Base-by-base conservation (phyloP, 2,329 filamentous ascomycete species). In the Boeremia lycopersici region DNA sequence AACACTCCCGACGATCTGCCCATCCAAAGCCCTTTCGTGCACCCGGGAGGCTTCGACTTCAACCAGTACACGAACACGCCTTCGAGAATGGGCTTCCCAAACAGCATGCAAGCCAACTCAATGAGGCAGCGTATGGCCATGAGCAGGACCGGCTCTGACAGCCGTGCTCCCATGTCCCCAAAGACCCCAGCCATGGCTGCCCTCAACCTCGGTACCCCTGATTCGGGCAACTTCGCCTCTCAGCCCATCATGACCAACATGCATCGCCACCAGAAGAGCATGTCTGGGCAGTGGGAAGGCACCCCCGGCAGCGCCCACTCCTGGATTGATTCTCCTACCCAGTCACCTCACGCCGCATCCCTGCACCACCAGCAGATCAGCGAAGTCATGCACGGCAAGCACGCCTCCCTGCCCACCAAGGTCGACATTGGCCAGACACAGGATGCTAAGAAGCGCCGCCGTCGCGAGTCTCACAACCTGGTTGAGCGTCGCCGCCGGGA, bases 401-500 rank as follows among this genome's bases (percentile, higher is more conserved):
- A 90, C 67, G 89, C 90, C 31, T 97, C 93, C 1, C 88, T 98
- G 79, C 93, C 93, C 1, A 84, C 91, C 30, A 97, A 97, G 78
- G 87, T 97, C 39, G 76, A 79, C 29, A 78, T 80, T 52, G 76
- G 76, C 7, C 90, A 95, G 49, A 89, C 91, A 0, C 92, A 96
- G 69, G 95, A 98, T 74, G 92, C 93, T 68, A 98, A 98, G 84
- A 86, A 92, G 65, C 91, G 93, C 74, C 85, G 93, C 57, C 87
- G 95, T 56, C 85, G 95, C 34, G 95, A 97, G 70, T 98, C 93
- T 1, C 95, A 99, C 79, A 98, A 99, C 72, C 82, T 96, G 34
- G 95, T 99, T 10, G 95, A 99, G 79, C 91, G 95, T 52, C 88
- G 95, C 46, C 89, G 95, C 58, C 87, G 95, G 59, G 95, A 98